Percentiles rank a stretch among this genome's conserved stretches.
These are phyloP conservation scores for Fusarium staphyleae DNA, from an alignment of 2,329 filamentous ascomycete species.

Conservation along the genomic window DNA sequence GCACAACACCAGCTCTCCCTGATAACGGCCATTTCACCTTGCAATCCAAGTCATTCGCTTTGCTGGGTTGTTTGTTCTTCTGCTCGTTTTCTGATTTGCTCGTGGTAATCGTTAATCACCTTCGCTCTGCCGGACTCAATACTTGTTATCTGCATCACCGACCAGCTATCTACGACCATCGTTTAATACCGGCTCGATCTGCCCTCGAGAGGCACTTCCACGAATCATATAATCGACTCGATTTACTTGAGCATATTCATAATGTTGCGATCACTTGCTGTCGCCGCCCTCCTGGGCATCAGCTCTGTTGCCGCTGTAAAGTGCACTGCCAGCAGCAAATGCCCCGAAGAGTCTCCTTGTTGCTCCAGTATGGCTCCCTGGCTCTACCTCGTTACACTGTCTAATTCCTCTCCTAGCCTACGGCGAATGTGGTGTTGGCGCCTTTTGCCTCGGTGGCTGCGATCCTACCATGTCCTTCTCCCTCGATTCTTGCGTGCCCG, in stretches of 20 bases:
- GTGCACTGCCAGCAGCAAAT: constrained; percentile 64
- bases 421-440: constrained; percentile 89
- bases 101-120: constrained; percentile 23
- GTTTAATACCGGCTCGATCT: constrained; percentile 16
- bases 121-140: constrained; percentile 18
- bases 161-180: background rate
- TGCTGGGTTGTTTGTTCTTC: constrained; percentile 22
- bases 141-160: constrained; percentile 1
- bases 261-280: constrained; percentile 46
- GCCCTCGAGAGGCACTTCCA: constrained; percentile 8
- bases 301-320: constrained; percentile 43
- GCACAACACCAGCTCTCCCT: constrained; percentile 10
- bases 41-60: constrained; percentile 29
- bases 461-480: constrained; percentile 85
- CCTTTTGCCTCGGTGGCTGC: constrained; percentile 95
- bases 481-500: constrained; percentile 84
- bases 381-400: constrained; percentile 1
- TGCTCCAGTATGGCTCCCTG: constrained; percentile 70
- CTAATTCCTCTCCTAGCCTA: constrained; percentile 69
- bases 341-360: constrained; percentile 76
- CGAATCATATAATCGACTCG: constrained; percentile 2
- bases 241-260: constrained; percentile 25
- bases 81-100: constrained; percentile 6
- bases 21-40: constrained; percentile 10
- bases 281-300: constrained; percentile 45